Base-by-base conservation (phyloP, 441 rosid genomes). In the Syzygium syzygioides region DNA sequence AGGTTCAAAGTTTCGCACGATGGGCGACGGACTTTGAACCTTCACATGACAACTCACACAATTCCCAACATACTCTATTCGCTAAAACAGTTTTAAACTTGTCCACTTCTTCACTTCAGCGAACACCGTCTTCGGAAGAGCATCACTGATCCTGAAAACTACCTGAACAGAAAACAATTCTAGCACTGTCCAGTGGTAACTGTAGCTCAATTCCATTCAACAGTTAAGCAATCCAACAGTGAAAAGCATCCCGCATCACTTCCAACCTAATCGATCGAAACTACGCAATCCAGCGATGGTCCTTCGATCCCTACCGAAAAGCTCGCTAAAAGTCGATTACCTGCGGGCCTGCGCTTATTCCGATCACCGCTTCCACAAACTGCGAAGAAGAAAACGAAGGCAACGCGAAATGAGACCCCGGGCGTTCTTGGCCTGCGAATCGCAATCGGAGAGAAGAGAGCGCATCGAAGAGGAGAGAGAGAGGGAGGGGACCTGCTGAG, bases 301-400 rank as follows among this genome's bases (percentile, higher is more conserved):
- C 52, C 18, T 41, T 48, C 53, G 30, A 41, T 41, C 25, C 23
- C 79, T 64, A 89, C 7, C 37, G 52, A 41, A 93, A 93, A 86
- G 89, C 64, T 25, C 25, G 86, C 71, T 53, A 85, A 85, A 79
- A 89, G 45, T 88, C 48, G 34, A 50, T 9, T 92, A 96, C 99
- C 98, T 95, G 89, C 41, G 92, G 86, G 80, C 94, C 90, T 45
- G 94, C 96, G 87, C 92, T 94, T 66, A 97, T 94, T 50, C 90
- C 93, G 85, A 97, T 87, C 88, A 94, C 87, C 4, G 98, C 98
- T 93, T 97, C 98, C 90, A 97, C 99, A 90, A 97, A 97, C 99
- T 96, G 94, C 92, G 94, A 53, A 88, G 28, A 23, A 23, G 17
- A 32, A 37, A 45, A 34, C 3, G 52, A 50, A 3, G 60, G 54